These are phyloP conservation scores for Penicillium soppii DNA, from an alignment of 495 filamentous ascomycete species.

Conservation along the genomic window DNA sequence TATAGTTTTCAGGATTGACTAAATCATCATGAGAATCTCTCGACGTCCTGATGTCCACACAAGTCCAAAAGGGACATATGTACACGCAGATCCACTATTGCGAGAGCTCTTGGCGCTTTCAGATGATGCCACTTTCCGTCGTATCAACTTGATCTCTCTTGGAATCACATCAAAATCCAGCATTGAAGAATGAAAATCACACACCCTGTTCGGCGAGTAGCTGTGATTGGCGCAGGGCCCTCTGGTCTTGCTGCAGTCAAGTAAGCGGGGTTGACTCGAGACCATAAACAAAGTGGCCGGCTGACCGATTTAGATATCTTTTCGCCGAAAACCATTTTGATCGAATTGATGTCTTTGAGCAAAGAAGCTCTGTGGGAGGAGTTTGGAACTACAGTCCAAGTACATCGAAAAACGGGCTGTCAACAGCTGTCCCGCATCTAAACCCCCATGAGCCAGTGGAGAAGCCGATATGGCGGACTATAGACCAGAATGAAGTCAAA, in stretches of 20 bases:
- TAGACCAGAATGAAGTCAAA: conserved; percentile 16
- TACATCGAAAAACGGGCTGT: conserved; percentile 22
- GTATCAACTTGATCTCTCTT: conserved; percentile 3
- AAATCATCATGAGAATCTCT: no score
- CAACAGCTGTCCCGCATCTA: conserved; percentile 40
- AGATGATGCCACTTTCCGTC: neutral
- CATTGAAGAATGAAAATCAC: conserved; percentile 18
- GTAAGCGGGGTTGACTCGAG: conserved; percentile 22
- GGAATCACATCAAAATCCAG: neutral
- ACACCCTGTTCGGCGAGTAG: conserved; percentile 35
- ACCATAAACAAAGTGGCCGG: neutral
- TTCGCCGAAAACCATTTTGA: conserved; percentile 69
- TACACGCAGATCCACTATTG: conserved; percentile 21
- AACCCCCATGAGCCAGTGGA: conserved; percentile 40
- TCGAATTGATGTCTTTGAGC: conserved; percentile 77
- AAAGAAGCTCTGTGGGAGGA: conserved; percentile 71
- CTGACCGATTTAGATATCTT: conserved; percentile 57
- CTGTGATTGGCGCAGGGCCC: conserved; percentile 47
- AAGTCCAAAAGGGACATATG: no score
- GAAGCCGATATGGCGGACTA: conserved; percentile 49
- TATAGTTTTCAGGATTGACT: no score
- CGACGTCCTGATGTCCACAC: no score
- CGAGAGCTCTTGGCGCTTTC: conserved; percentile 12
- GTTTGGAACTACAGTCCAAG: conserved; percentile 69
- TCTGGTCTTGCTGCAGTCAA: conserved; percentile 44